phyloP scores from a whole-genome alignment of 352 stramenopile genomes.

The Pythium brachiatum region DNA sequence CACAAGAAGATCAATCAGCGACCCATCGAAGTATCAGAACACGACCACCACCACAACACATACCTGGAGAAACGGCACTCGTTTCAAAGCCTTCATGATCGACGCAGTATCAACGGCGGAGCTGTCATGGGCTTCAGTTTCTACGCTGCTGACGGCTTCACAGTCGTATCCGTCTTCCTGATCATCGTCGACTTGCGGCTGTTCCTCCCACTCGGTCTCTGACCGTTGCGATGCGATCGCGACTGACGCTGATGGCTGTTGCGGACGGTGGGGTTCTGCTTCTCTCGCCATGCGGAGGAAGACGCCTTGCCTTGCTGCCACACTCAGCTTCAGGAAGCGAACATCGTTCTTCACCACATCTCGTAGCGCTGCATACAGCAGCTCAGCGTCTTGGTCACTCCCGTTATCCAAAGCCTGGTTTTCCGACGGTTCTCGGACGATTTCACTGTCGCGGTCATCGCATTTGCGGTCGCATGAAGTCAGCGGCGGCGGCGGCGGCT shows the following conservation, averaged over 20 bases:
- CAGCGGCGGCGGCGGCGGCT: background rate
- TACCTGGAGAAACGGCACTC: constrained; percentile 8
- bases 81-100: background rate
- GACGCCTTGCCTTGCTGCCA: background rate
- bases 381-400: constrained; percentile 7
- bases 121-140: background rate
- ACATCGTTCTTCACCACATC: constrained; percentile 4
- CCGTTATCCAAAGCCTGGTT: constrained; percentile 13
- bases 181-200: background rate
- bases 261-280: background rate
- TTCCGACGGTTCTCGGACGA: constrained; percentile 8
- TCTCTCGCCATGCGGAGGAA: constrained; percentile 14
- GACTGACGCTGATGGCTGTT: constrained; percentile 1
- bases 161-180: background rate
- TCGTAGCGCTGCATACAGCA: constrained; percentile 16
- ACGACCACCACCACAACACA: background rate
- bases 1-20: background rate
- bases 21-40: background rate
- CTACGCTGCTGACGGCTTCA: background rate
- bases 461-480: background rate
- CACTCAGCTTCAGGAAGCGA: constrained; percentile 2
- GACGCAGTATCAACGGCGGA: background rate
- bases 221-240: constrained; percentile 7
- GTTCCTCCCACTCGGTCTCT: constrained; percentile 14
- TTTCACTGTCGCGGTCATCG: background rate